These are phyloP conservation scores for Schizothecium vesticola DNA, from an alignment of 495 filamentous ascomycete species.

Conservation along the genomic window DNA sequence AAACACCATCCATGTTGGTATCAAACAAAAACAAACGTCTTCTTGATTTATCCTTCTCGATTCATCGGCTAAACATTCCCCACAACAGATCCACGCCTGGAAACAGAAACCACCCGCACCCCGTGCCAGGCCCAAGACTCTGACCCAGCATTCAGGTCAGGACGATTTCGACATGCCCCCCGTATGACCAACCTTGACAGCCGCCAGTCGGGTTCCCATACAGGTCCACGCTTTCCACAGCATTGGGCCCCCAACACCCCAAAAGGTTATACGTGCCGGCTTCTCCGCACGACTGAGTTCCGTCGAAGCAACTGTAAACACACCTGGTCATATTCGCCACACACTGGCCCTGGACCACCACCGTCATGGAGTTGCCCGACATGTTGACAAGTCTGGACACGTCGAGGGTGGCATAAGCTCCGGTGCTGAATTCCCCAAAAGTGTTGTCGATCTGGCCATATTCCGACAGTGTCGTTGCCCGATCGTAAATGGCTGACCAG, in stretches of 20 bases:
- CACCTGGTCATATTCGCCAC: slow-evolving; percentile 20
- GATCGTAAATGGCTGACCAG: slow-evolving; percentile 28
- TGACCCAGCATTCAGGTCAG: not conserved
- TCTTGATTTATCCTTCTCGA: not conserved
- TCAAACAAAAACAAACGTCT: not conserved
- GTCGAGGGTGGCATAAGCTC: slow-evolving; percentile 28
- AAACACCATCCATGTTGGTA: not conserved
- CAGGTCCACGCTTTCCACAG: slow-evolving; percentile 11
- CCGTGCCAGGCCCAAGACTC: not conserved
- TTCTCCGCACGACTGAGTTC: slow-evolving; percentile 15
- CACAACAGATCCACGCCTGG: not conserved
- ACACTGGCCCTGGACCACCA: slow-evolving; percentile 14
- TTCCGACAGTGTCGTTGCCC: slow-evolving; percentile 20
- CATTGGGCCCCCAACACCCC: slow-evolving; percentile 19
- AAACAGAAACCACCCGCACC: not conserved
- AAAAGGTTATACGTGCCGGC: slow-evolving; percentile 19
- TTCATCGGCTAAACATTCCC: not conserved
- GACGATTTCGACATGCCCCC: slow-evolving; percentile 20
- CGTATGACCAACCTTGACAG: slow-evolving; percentile 25
- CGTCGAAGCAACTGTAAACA: slow-evolving; percentile 16
- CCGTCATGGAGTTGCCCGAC: slow-evolving; percentile 30
- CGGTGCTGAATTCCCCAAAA: slow-evolving; percentile 35
- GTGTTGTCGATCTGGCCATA: slow-evolving; percentile 35
- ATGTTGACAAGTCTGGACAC: slow-evolving; percentile 37
- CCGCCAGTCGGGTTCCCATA: slow-evolving; percentile 25